These are phyloP conservation scores for Gloeopeniophorella convolvens DNA, from an alignment of 768 basidiomycete genomes.

Conservation along the genomic window DNA sequence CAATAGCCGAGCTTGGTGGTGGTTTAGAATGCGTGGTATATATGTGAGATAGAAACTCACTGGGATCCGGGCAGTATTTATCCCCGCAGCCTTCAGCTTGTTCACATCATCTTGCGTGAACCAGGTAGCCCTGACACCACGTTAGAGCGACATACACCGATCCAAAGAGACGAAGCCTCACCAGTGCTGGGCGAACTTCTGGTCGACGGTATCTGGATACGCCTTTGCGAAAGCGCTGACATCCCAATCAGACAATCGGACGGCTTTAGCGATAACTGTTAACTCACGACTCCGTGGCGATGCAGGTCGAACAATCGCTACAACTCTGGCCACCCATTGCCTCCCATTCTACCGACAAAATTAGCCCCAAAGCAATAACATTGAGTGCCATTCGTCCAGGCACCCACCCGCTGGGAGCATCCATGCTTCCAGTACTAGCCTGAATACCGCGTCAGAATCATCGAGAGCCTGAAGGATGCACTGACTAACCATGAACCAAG, in stretches of 20 bases:
- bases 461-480: no score
- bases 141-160: background rate
- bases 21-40: background rate
- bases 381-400: no score
- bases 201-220: slow-evolving; percentile 52
- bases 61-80: slow-evolving; percentile 75
- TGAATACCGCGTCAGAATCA: no score
- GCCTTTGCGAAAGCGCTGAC: slow-evolving; percentile 53
- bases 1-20: slow-evolving; percentile 64
- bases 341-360: slow-evolving; percentile 74
- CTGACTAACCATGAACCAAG: no score
- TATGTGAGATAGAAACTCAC: slow-evolving; percentile 42
- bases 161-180: slow-evolving; percentile 19
- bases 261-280: slow-evolving; percentile 45
- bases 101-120: slow-evolving; percentile 59
- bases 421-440: no score
- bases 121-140: slow-evolving; percentile 59
- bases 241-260: background rate
- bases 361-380: no score
- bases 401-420: no score
- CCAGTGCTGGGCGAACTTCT: slow-evolving; percentile 56
- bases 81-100: slow-evolving; percentile 42
- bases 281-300: slow-evolving; percentile 60
- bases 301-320: slow-evolving; percentile 53
- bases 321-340: slow-evolving; percentile 68